Evolutionary conservation across 1,284 basidiomycete species (phyloP), one percentile per base, ranked within the genome.

Genomic region (Agaricales sp.): DNA sequence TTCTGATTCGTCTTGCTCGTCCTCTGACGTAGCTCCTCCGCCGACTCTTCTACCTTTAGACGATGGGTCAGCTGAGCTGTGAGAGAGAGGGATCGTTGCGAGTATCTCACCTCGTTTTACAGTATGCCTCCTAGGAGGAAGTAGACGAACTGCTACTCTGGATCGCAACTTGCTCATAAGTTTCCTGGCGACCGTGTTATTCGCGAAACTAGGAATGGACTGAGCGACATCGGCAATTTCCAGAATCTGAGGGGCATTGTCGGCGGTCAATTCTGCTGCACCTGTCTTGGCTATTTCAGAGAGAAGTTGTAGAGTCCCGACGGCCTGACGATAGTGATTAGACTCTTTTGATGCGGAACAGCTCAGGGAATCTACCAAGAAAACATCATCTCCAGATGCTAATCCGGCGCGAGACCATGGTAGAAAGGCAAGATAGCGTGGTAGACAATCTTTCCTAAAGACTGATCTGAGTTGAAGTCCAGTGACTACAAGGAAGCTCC

Each of bases 231-330:
- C 57, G 3, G 67, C 64, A 21, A 83, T 62, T 3, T 67, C 62
- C 6, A 80, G 61, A 4, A 87, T 62, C 0, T 61, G 55, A 14
- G 67, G 55, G n/a, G 70, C 59, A 47, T 73, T 65, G 3, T 61
- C 56, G 16, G 70, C 65, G 14, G 86, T 68, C 48, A 77, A 73
- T 30, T 80, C 74, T 2, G 72, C 67, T 14, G 85, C 71, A 1
- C 77, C 78, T 1, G 80, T 76, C 59, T 89, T 90, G 43, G 75
- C 64, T 3, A 90, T 71, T 58, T 88, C 80, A 50, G 83, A 87
- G 1, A 92, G 61, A 13, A 87, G 82, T 59, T 87, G 84, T 25
- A 91, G 65, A 24, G 79, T 60, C 2, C 87, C 88, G 4, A 91
- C 81, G 3, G 72, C 69, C 86, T 89, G 51, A 2, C 50, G 43